Evolutionary conservation across 768 basidiomycete genomes (phyloP), one percentile per base, ranked within the genome.

Genomic region (Psilocybe azurescens): DNA sequence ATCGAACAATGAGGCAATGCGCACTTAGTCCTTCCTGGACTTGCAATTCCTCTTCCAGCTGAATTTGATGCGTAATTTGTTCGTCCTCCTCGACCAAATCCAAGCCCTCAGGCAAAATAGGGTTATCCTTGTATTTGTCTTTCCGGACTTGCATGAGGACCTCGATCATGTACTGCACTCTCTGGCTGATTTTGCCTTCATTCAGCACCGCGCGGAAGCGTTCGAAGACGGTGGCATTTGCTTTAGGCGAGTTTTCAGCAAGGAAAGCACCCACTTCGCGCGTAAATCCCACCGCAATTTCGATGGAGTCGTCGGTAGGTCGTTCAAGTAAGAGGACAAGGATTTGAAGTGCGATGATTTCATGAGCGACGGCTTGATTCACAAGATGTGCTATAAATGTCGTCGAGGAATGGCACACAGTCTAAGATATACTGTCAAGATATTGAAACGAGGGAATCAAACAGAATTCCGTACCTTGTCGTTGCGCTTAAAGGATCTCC

Each of bases 121-220:
- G 96, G 74, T 99, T 99, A 72, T 99, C 97, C 83, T 99, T 99
- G 83, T 94, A 99, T 77, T 95, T 96, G 81, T 99, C 97, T 80
- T 97, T 98, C 67, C 97, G 84, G 7, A 97, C 94, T 77, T 99
- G 97, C 94, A 99, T 99, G 51, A 99, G 83, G 3, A 99, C 97
- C 78, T 99, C 97, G 67, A 99, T 94, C 97, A 98, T 98, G 77
- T 98, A 99, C 73, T 99, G 97, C 30, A 97, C 94, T 67, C 97
- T 88, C 68, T 99, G 95, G 70, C 93, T 95, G 75, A 99, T 97
- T 48, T 84, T 80, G 28, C 95, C 95, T 74, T 99, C 97, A 75
- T 99, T 97, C 36, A 99, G 80, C 8, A 98, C 95, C 0, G 94
- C 94, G 50, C 97, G 90, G 87, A 99, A 98, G 24, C 96, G 92